Evolutionary conservation across 2,329 filamentous ascomycete species (phyloP), one percentile per base, ranked within the genome.

Genomic region (Phialophora expanda): DNA sequence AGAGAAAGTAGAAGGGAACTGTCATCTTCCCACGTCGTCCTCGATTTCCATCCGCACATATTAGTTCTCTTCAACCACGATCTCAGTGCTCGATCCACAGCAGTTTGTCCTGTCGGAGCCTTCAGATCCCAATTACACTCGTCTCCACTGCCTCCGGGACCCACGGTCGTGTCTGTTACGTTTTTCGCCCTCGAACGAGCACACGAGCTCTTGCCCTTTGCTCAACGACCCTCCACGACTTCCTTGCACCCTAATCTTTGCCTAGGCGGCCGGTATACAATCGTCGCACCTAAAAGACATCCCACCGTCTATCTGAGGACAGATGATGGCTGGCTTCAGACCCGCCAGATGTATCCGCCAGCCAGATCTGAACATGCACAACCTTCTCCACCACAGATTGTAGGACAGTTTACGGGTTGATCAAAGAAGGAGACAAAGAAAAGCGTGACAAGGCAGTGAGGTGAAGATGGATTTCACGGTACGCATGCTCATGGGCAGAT

Each of bases 391-490:
- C 44, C 59, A 48, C 54, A 66, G 48, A 62, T 26, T 59, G 59
- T 66, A 66, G 55, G 28, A 59, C 41, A 56, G 54, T 57, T 56
- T 54, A 58, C 20, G 63, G 53, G 24, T 30, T 28, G 24, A 34
- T 53, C 51, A 20, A 53, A 20, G 54, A 46, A 59, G 30, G 7
- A 53, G 20, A 56, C 26, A 62, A 14, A 53, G 46, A 58, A 34
- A 41, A 30, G 53, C 46, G 41, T 12, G 30, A 32, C 24, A 32
- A 3, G 2, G 26, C 53, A 20, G 46, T 26, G 26, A 56, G 22
- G n/a, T 28, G 50, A 22, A 68, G 28, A 69, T 69, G 67, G 67
- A 69, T 56, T 69, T 69, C 41, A 69, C 65, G 28, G 67, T 69
- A 60, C 56, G 67, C 65, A 20, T 24, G 11, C 32, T 46, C 14